A percentile compares a stretch with the other conserved stretches of the same genome.
phyloP scores from a whole-genome alignment of 345 rosid genomes.

The Eutrema japonicum region DNA sequence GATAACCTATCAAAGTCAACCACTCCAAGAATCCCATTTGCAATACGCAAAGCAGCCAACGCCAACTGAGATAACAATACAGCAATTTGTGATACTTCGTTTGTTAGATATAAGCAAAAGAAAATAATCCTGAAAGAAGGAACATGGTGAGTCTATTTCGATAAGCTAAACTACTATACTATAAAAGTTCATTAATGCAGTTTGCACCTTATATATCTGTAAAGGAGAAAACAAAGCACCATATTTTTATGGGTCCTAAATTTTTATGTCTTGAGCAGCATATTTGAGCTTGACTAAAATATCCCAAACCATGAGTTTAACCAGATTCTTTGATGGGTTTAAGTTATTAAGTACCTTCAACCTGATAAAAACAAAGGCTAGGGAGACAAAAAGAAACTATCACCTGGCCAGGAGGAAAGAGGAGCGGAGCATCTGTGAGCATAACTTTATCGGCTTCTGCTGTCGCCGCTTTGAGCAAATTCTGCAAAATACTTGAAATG shows the following conservation, averaged over 20 bases:
- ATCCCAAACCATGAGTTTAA: slow-evolving; percentile 3
- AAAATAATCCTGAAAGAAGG: background rate
- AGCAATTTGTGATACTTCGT: slow-evolving; percentile 6
- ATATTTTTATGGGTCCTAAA: background rate
- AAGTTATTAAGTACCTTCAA: slow-evolving; percentile 3
- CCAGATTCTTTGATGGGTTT: slow-evolving; percentile 10
- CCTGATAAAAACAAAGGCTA: background rate
- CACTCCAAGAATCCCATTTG: slow-evolving; percentile 62
- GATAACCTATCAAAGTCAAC: slow-evolving; percentile 79
- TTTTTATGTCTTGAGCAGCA: background rate
- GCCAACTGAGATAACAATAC: slow-evolving; percentile 60
- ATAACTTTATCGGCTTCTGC: slow-evolving; percentile 78
- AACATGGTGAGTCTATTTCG: slow-evolving; percentile 7
- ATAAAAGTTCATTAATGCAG: background rate
- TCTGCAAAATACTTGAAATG: slow-evolving; percentile 49
- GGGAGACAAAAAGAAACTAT: slow-evolving; percentile 9
- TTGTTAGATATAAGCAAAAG: background rate
- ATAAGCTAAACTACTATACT: background rate
- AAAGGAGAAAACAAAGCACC: background rate
- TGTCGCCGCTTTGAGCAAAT: slow-evolving; percentile 63
- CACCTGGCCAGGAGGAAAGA: slow-evolving; percentile 96
- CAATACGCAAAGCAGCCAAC: slow-evolving; percentile 71
- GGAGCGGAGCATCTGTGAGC: slow-evolving; percentile 93
- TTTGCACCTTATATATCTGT: background rate
- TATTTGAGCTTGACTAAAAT: background rate